Evolutionary conservation across 208 protist genomes (phyloP).

Genomic region (Dictyostelium gargantuum): DNA sequence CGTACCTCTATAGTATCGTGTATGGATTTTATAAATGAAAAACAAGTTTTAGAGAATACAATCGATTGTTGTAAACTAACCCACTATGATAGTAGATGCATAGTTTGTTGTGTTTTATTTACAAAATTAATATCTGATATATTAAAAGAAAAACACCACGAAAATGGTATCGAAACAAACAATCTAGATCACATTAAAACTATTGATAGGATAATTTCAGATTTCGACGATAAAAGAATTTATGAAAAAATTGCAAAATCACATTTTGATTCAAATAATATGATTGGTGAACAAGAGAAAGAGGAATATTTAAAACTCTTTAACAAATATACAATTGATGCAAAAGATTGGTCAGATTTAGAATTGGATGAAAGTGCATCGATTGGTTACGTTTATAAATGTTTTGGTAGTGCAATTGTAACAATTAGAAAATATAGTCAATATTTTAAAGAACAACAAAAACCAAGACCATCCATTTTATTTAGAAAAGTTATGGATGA

Average conservation of each 20-base stretch:
- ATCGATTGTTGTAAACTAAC: constrained; percentile 52
- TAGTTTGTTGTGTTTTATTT: constrained; percentile 12
- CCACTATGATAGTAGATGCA: constrained; percentile 78
- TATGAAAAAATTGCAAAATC: not conserved
- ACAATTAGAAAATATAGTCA: constrained; percentile 20
- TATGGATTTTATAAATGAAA: constrained; percentile 12
- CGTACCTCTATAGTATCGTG: constrained; percentile 74
- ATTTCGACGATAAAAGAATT: not conserved
- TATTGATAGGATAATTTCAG: not conserved
- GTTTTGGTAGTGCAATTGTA: constrained; percentile 66
- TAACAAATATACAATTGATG: not conserved
- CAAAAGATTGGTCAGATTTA: constrained; percentile 29
- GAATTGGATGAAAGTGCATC: not conserved
- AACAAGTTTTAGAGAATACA: constrained; percentile 64
- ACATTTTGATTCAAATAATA: not conserved
- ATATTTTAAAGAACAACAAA: constrained; percentile 9
- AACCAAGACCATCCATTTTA: not conserved
- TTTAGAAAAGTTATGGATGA: constrained; percentile 50
- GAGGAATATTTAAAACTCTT: constrained; percentile 28
- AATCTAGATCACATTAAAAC: not conserved
- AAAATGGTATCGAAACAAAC: not conserved
- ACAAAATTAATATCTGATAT: not conserved
- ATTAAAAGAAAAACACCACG: not conserved
- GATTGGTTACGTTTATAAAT: constrained; percentile 81
- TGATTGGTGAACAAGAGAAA: constrained; percentile 16